A percentile compares a stretch with the other conserved stretches of the same genome.
phyloP scores from a whole-genome alignment of 164 flowering plant genomes.

The Umbellularia californica region DNA sequence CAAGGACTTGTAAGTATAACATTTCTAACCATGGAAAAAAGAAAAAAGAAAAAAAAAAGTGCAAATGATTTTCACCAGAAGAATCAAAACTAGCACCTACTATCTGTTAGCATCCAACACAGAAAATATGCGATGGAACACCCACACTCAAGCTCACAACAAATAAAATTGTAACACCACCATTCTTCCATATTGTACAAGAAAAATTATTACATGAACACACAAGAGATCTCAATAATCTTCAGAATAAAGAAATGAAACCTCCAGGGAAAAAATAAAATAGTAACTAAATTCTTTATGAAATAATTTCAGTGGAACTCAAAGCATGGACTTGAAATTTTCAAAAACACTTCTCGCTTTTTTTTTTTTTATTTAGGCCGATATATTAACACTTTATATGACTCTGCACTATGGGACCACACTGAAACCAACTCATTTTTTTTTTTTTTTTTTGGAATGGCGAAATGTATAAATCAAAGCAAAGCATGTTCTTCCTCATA shows the following conservation, averaged over 20 bases:
- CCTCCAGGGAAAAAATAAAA: background rate
- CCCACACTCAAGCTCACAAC: background rate
- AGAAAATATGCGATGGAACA: background rate
- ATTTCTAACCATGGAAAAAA: background rate
- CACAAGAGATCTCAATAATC: background rate
- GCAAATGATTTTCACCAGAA: background rate
- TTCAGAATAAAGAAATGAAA: background rate
- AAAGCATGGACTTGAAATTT: background rate
- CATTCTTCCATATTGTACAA: background rate
- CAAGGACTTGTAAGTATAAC: background rate
- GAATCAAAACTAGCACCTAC: background rate
- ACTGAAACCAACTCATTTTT: background rate
- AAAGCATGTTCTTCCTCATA: background rate
- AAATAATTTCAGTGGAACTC: background rate
- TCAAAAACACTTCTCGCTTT: background rate
- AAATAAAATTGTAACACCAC: background rate
- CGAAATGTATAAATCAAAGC: too few relatives aligned
- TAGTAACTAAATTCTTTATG: background rate
- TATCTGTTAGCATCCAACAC: background rate
- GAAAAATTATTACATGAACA: too few relatives aligned
- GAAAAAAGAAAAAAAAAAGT: background rate
- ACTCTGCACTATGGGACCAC: background rate
- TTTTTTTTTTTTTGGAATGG: too few relatives aligned
- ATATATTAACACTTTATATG: background rate
- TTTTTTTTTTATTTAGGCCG: background rate